Evolutionary conservation across 148 eudicot species (phyloP).

Genomic region (Vaccinium darrowii): DNA sequence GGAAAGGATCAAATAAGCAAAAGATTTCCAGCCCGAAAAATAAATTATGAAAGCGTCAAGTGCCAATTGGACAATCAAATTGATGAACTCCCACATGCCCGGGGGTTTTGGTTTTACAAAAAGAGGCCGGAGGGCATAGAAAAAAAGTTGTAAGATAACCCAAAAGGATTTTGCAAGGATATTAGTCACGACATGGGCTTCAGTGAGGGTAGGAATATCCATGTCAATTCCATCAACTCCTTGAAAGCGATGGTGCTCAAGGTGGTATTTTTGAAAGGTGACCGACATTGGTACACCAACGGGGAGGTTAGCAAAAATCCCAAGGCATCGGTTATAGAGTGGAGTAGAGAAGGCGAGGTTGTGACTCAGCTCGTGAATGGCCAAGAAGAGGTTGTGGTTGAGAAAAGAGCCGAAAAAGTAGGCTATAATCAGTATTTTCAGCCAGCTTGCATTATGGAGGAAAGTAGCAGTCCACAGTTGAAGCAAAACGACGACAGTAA

Average conservation of each 20-base stretch:
- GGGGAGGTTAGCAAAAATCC: conserved; percentile 93
- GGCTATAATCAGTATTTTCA: conserved; percentile 55
- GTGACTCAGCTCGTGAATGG: conserved; percentile 93
- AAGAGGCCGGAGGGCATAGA: conserved; percentile 82
- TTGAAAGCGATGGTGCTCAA: conserved; percentile 91
- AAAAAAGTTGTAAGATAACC: conserved; percentile 84
- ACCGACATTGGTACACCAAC: conserved; percentile 94
- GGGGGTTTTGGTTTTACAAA: conserved; percentile 95
- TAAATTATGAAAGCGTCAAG: conserved; percentile 48
- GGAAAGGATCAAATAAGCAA: background rate
- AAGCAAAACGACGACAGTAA: conserved; percentile 58
- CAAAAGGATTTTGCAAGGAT: conserved; percentile 69
- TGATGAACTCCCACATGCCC: conserved; percentile 79
- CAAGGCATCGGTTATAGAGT: conserved; percentile 82
- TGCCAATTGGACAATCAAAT: conserved; percentile 54
- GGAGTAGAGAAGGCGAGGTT: conserved; percentile 94
- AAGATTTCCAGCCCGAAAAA: conserved; percentile 66
- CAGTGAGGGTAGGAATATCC: conserved; percentile 78
- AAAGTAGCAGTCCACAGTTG: conserved; percentile 87
- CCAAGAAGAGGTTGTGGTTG: conserved; percentile 96
- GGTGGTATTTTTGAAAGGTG: conserved; percentile 96
- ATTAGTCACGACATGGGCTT: conserved; percentile 66
- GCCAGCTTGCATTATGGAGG: conserved; percentile 48
- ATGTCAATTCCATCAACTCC: conserved; percentile 90
- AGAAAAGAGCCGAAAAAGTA: conserved; percentile 91